A percentile compares a stretch with the other conserved stretches of the same genome.
Evolutionary conservation across 768 basidiomycete genomes (phyloP).

Genomic region (Xerocomellus amylosporus): DNA sequence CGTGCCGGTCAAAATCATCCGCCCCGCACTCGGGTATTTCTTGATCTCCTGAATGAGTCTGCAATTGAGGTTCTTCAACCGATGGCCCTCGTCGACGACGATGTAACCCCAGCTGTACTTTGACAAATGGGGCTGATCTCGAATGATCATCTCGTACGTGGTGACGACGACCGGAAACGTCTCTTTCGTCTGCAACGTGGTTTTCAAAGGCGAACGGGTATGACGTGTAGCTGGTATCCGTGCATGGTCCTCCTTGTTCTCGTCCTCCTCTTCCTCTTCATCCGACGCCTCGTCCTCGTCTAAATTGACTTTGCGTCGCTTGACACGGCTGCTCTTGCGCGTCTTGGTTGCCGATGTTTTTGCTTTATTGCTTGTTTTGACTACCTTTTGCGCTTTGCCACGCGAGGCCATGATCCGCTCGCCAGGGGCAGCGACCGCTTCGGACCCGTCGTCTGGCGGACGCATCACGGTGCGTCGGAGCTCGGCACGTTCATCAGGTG

Average conservation of each 20-base stretch:
- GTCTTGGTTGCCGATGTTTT: constrained; percentile 11
- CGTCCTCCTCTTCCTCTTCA: constrained; percentile 14
- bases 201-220: constrained; percentile 10
- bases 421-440: constrained; percentile 18
- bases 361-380: constrained; percentile 11
- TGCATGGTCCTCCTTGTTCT: constrained; percentile 7
- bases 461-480: constrained; percentile 64
- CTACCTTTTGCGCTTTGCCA: constrained; percentile 16
- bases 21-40: constrained; percentile 74
- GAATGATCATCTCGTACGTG: constrained; percentile 92
- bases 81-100: constrained; percentile 94
- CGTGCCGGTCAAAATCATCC: constrained; percentile 95
- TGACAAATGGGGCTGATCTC: constrained; percentile 63
- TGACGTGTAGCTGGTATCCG: constrained; percentile 20
- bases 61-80: constrained; percentile 92
- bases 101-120: constrained; percentile 85
- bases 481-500: constrained; percentile 75
- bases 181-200: constrained; percentile 22
- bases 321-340: constrained; percentile 9
- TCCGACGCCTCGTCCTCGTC: constrained; percentile 8
- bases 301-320: constrained; percentile 22
- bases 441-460: constrained; percentile 28
- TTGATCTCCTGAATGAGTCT: constrained; percentile 89
- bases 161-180: constrained; percentile 83
- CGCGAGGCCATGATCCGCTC: constrained; percentile 26